phyloP scores from a whole-genome alignment of 306 rosid species.

The Carpinus viminea region DNA sequence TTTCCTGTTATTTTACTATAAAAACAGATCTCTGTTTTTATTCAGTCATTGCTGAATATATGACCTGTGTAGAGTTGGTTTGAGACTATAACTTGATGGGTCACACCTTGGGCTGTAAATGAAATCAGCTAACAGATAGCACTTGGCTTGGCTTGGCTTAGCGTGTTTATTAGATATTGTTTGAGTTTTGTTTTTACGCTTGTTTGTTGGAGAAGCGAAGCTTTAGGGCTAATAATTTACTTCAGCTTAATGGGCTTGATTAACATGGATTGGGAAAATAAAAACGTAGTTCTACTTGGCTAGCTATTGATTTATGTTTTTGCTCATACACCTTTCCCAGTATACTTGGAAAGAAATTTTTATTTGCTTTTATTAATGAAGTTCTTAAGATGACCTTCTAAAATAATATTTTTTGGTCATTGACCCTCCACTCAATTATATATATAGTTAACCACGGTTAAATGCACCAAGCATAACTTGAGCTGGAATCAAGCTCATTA shows the following conservation, averaged over 20 bases:
- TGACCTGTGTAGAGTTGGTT: background rate
- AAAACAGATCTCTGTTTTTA: background rate
- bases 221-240: background rate
- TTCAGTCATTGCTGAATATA: background rate
- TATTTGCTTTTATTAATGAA: background rate
- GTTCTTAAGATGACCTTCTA: background rate
- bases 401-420: background rate
- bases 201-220: background rate
- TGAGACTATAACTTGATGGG: background rate
- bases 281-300: background rate
- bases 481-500: background rate
- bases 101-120: background rate
- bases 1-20: background rate
- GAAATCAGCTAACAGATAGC: background rate
- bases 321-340: background rate
- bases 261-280: background rate
- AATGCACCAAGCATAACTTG: slow-evolving; percentile 2
- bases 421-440: background rate
- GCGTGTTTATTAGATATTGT: no score
- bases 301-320: background rate
- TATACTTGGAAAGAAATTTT: background rate
- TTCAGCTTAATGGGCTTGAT: background rate
- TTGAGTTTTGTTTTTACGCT: background rate
- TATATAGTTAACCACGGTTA: background rate
- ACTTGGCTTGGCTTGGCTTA: background rate